Base-by-base conservation (phyloP, 495 filamentous ascomycete species). In the Parachaetomium inaequale region DNA sequence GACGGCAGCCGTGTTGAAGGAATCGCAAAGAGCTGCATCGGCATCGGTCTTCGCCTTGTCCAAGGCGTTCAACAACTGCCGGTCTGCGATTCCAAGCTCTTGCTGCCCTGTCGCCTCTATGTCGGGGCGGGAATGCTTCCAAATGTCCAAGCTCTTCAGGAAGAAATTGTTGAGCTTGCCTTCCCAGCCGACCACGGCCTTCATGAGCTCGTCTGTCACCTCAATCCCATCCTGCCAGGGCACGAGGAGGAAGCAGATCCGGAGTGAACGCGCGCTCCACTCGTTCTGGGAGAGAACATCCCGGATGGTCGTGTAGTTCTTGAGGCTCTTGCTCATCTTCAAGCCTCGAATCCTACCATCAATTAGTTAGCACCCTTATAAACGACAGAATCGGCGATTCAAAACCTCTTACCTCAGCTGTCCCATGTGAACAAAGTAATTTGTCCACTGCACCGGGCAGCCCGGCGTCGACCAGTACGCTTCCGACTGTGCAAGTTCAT, bases 241-340 rank as follows among this genome's bases (percentile, higher is more conserved):
- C 42, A 46, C 19, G 42, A 46, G 42, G 42, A 46, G 42, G 42
- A 46, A 46, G 42, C 42, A 46, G 17, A 46, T 46, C n/a, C 42
- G 19, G 42, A 46, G 42, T 7, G 42, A 46, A 15, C 42, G 42
- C 4, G 42, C 42, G 19, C 3, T 46, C 42, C 42, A 46, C 42
- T 46, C 42, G n/a, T 23, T 46, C 19, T 46, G 42, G 42, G 42
- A 46, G 19, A 46, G 42, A 46, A 46, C 42, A 23, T 7, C 2
- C 42, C 42, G 42, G 42, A 46, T 46, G 19, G 42, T 32, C 28
- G 26, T 19, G 4, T 31, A 34, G 26, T 32, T 32, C 42, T 46
- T 46, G 42, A 46, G 42, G 19, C 52, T 55, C 52, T 38, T 55
- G 36, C n/a, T 55, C 32, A 34, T 53, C 19, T 47, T 25, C 21